Base-by-base conservation (phyloP, 192 early-diverging fungal species). In the Chytriomyces confervae region DNA sequence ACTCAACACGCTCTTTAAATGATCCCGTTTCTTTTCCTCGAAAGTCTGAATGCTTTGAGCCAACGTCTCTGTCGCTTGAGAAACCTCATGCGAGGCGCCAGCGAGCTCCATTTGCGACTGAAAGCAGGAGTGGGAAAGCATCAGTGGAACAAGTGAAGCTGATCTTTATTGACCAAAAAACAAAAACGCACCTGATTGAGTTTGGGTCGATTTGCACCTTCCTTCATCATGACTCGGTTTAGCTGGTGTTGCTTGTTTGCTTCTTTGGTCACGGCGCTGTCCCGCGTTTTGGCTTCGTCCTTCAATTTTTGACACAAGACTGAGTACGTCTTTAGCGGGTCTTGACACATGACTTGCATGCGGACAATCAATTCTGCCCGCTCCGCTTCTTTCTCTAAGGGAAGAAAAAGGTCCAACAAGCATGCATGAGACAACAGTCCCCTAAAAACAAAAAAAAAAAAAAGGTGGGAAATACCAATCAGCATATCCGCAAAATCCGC, bases 31-130 rank as follows among this genome's bases (percentile, higher is more conserved):
- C 29, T 29, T 74, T 45, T 27, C 75, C 68, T 87, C 86, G 69
- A 85, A 87, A 3, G 66, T 27, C 43, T 70, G 70, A 4, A 76
- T 57, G 61, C 64, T 79, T 43, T 85, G 72, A 18, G 76, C 48
- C 50, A 87, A 65, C 6, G 61, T 27, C n/a, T 64, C 50, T 6
- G 80, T 85, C 43, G 64, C 77, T 13, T 61, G 66, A 7, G 46
- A 16, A 11, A 81, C 77, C 24, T 81, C 79, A 13, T 77, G 75
- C 6, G 72, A 29, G 9, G 85, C 85, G 11, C 73, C 63, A 9
- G 73, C 75, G 1, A 86, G 77, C 66, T 84, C 79, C 50, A 85
- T 53, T 75, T 86, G 85, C 5, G 61, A 23, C 77, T 84, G 50
- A 24, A 60, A 6, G 9, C 0, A 18, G 11, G 70, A 5, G 46